Evolutionary conservation across 176 grass and related monocot species (phyloP), one percentile per base, ranked within the genome.

Genomic region (Phoenix dactylifera): DNA sequence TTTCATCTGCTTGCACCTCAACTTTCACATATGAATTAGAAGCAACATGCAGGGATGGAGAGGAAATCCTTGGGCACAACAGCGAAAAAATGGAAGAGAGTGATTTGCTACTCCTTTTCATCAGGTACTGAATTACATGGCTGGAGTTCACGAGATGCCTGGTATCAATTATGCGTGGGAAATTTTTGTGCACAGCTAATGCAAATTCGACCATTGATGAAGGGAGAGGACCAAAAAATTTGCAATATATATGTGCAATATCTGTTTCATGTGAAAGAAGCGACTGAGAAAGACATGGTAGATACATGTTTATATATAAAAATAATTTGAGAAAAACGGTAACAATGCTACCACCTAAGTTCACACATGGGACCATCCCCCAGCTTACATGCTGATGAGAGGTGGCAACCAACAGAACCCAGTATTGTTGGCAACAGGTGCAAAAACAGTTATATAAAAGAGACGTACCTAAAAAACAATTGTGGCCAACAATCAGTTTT

Each of bases 401-500:
- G 35, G 35, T 44, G 35, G 35, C 35, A 44, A 44, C 35, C 35
- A 44, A 44, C 35, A 44, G 9, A 44, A 44, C 9, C 6, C 7
- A 2, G 2, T 12, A 14, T 12, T 14, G 35, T 44, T 44, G 6
- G 35, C 35, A 44, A 44, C 35, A 44, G 35, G 9, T 12, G 35
- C 35, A 44, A 44, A 44, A 12, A 44, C 35, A 52, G 20, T 5
- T 39, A 3, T 67, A 67, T 17, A 52, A 57, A 44, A 80, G 6
- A 64, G 49, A 54, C 10, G 51, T 82, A 96, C 91, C 91, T 78
- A 97, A 54, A 64, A 97, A 79, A 74, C 87, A 97, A 72, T 89
- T 91, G 58, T 97, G 92, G 24, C 92, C 92, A 71, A 97, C 81
- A 74, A 91, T 85, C 60, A 97, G 68, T 65, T 88, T 97, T 56